Percentiles rank a stretch among this genome's conserved stretches.
These are phyloP conservation scores for Nannochloropsis gaditana DNA, from an alignment of 108 stramenopile species.

Conservation along the genomic window DNA sequence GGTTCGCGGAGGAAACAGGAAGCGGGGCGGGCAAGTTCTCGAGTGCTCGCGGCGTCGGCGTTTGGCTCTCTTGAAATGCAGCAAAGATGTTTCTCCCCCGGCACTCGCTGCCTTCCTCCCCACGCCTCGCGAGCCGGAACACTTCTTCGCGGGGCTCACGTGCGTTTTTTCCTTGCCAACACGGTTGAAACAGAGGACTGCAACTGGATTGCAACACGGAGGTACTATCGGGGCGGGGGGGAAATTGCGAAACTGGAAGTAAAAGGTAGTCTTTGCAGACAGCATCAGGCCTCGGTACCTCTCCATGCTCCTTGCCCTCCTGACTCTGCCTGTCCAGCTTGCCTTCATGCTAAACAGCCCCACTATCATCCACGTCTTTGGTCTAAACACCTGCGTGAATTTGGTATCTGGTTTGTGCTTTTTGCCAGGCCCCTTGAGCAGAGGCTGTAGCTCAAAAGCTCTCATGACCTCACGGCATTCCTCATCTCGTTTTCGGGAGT, in stretches of 20 bases:
- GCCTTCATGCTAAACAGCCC: background rate
- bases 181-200: background rate
- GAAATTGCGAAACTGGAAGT: constrained; percentile 25
- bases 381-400: background rate
- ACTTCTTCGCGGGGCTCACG: no score
- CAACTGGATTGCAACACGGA: constrained; percentile 27
- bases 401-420: background rate
- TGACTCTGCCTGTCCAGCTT: background rate
- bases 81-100: no score
- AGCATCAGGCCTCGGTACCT: background rate
- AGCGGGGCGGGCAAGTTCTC: no score
- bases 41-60: no score
- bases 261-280: background rate
- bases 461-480: no score
- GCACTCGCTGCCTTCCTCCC: no score
- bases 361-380: background rate
- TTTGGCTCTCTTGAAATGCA: no score
- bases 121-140: no score
- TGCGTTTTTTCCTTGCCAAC: background rate
- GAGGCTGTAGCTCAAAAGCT: background rate
- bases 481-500: no score
- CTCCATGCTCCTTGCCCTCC: background rate
- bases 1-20: no score
- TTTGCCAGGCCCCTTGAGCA: background rate
- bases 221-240: constrained; percentile 23